Conservation (phyloP, 192 early-diverging fungal genomes). For the Mortierella claussenii region DNA sequence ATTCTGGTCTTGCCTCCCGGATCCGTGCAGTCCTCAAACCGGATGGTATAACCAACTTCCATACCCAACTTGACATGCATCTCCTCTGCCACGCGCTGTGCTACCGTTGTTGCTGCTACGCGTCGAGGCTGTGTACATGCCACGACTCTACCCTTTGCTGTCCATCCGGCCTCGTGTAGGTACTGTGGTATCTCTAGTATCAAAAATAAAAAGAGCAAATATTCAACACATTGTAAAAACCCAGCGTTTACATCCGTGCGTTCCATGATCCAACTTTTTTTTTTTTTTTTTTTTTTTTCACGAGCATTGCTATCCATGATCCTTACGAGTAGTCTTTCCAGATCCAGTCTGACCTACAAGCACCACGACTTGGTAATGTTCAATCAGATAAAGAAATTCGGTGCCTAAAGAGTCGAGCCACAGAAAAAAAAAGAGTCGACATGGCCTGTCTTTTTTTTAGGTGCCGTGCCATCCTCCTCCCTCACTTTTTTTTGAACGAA, state of each 20-base stretch:
- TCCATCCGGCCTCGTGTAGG: conserved; percentile 81
- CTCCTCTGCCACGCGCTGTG: conserved; percentile 81
- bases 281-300: neutral
- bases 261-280: too few relatives aligned
- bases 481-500: too few relatives aligned
- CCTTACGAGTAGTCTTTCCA: conserved; percentile 85
- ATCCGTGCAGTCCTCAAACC: conserved; percentile 76
- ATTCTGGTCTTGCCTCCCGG: conserved; percentile 64
- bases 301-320: neutral
- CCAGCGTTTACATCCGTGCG: too few relatives aligned
- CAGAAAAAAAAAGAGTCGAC: neutral
- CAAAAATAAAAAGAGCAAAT: neutral
- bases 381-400: conserved; percentile 73
- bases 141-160: conserved; percentile 64
- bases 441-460: neutral
- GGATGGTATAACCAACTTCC: conserved; percentile 82
- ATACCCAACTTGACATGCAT: conserved; percentile 71
- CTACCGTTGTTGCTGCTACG: conserved; percentile 78
- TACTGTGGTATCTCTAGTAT: conserved; percentile 83
- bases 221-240: too few relatives aligned
- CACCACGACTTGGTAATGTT: conserved; percentile 74
- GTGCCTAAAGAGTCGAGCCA: conserved; percentile 31
- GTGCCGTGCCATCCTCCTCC: neutral
- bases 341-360: conserved; percentile 84
- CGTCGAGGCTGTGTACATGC: conserved; percentile 84